Evolutionary conservation across 2,329 filamentous ascomycete genomes (phyloP).

Genomic region (Fusarium neocosmosporiellum): DNA sequence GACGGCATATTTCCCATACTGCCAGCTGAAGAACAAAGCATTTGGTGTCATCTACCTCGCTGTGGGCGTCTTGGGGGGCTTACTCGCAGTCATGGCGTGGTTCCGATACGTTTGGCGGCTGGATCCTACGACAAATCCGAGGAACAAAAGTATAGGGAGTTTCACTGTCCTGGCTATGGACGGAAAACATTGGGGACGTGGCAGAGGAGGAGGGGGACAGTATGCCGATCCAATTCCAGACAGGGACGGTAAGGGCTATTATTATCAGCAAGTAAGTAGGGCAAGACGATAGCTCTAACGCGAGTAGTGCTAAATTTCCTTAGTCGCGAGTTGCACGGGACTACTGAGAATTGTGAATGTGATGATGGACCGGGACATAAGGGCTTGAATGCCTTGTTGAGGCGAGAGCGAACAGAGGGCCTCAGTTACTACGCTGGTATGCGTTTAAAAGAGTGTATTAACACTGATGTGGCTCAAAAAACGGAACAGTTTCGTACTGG

Average conservation of each 20-base stretch:
- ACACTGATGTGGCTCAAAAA: background rate
- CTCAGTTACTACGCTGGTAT: background rate
- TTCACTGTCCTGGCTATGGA: background rate
- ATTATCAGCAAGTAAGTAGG: background rate
- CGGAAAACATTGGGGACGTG: background rate
- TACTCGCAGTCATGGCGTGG: background rate
- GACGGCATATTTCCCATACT: background rate
- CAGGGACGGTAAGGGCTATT: background rate
- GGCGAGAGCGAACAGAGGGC: background rate
- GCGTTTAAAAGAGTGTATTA: background rate
- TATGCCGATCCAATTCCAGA: background rate
- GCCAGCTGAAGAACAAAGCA: background rate
- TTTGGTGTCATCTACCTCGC: background rate
- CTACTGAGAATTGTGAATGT: background rate
- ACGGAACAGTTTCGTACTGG: background rate
- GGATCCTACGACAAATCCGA: background rate
- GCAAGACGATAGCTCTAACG: background rate
- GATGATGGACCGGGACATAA: background rate
- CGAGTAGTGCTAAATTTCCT: background rate
- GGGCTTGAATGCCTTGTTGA: background rate
- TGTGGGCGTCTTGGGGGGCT: background rate
- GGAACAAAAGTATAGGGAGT: background rate
- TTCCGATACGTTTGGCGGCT: background rate
- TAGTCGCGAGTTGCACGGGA: background rate
- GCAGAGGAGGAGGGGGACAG: background rate